phyloP scores from a whole-genome alignment of 192 early-diverging fungal genomes.

The Ambispora gerdemannii region DNA sequence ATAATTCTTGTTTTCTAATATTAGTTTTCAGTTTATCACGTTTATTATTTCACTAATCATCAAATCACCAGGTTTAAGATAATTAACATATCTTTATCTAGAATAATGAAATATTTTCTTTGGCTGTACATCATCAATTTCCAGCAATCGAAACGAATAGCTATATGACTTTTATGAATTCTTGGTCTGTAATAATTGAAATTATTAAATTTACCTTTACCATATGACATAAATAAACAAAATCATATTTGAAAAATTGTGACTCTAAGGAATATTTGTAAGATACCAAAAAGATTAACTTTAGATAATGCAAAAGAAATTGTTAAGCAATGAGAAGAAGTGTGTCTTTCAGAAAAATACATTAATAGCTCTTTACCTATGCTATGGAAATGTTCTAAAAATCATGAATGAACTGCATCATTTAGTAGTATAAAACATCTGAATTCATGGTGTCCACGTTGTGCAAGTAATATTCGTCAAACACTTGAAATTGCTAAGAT shows the following conservation, averaged over 20 bases:
- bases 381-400: not conserved
- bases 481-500: not conserved
- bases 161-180: no score
- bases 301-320: slow-evolving; percentile 1
- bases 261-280: not conserved
- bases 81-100: slow-evolving; percentile 17
- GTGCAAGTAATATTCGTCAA: not conserved
- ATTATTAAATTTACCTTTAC: no score
- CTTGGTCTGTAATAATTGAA: no score
- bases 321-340: not conserved
- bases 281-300: slow-evolving; percentile 2
- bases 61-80: slow-evolving; percentile 6
- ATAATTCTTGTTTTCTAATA: slow-evolving; percentile 22
- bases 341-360: not conserved
- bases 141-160: no score
- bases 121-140: no score
- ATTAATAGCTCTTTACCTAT: not conserved
- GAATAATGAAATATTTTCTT: no score
- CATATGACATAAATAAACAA: no score
- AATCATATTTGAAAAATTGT: slow-evolving; percentile 6
- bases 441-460: not conserved
- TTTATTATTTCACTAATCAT: slow-evolving; percentile 17
- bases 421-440: not conserved
- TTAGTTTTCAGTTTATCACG: slow-evolving; percentile 18
- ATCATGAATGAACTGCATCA: not conserved